Evolutionary conservation across 2,329 filamentous ascomycete genomes (phyloP).

Genomic region (Zymoseptoria brevis): DNA sequence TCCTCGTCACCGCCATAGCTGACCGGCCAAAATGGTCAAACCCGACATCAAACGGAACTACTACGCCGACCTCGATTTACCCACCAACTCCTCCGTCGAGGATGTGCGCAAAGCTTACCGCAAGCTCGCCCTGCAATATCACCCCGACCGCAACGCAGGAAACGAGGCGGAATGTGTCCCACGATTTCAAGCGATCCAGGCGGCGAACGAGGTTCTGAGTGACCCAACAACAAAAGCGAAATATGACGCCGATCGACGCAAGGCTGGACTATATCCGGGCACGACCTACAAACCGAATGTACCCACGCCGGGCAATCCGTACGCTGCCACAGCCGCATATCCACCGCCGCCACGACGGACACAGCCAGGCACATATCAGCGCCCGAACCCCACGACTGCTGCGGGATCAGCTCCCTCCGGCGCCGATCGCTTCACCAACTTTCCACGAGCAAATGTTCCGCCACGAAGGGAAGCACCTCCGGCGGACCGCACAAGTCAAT

Average conservation of each 20-base stretch:
- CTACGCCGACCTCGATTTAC: constrained; percentile 68
- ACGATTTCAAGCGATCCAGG: constrained; percentile 79
- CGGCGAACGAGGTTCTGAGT: constrained; percentile 69
- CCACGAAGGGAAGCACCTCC: constrained; percentile 31
- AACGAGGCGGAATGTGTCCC: constrained; percentile 69
- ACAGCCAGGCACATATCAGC: constrained; percentile 31
- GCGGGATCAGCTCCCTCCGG: constrained; percentile 27
- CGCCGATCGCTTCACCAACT: constrained; percentile 40
- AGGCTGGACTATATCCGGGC: constrained; percentile 35
- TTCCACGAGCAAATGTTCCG: constrained; percentile 26
- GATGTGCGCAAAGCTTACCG: constrained; percentile 83
- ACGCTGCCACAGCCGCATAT: constrained; percentile 32
- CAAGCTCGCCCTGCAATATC: constrained; percentile 76
- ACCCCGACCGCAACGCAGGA: constrained; percentile 83
- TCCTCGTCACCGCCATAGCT: background rate
- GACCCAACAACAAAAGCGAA: constrained; percentile 51
- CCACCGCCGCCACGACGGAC: constrained; percentile 39
- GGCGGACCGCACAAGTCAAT: constrained; percentile 36
- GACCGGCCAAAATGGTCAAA: constrained; percentile 27
- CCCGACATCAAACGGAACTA: constrained; percentile 28
- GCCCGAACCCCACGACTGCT: constrained; percentile 21
- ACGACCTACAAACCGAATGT: constrained; percentile 14
- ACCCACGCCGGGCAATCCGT: constrained; percentile 31
- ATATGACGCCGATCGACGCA: constrained; percentile 55
- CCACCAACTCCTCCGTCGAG: constrained; percentile 56